Conservation (phyloP, 495 filamentous ascomycete genomes). For the Podospora australis region DNA sequence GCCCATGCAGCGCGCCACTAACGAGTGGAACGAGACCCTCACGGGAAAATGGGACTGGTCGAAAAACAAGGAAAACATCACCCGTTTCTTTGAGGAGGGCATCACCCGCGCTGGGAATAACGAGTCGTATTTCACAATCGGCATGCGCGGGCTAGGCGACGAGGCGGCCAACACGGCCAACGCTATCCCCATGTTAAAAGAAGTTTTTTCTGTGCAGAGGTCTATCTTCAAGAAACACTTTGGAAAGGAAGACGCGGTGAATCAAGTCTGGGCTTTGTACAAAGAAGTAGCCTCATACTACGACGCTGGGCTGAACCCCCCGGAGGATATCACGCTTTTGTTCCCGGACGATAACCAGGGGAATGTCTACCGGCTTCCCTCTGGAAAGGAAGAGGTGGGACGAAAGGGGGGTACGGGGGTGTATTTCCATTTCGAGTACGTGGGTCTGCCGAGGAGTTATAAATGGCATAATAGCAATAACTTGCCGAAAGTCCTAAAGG, state of each 20-base stretch:
- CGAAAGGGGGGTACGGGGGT: slow-evolving; percentile 52
- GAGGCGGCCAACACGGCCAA: slow-evolving; percentile 40
- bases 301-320: slow-evolving; percentile 50
- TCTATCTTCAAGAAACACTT: slow-evolving; percentile 19
- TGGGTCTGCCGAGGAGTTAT: slow-evolving; percentile 47
- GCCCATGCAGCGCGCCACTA: slow-evolving; percentile 55
- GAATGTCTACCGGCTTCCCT: slow-evolving; percentile 52
- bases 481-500: slow-evolving; percentile 34
- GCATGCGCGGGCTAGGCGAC: slow-evolving; percentile 57
- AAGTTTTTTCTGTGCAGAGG: slow-evolving; percentile 28
- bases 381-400: slow-evolving; percentile 44
- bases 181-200: slow-evolving; percentile 36
- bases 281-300: slow-evolving; percentile 57
- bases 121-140: slow-evolving; percentile 51
- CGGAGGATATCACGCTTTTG: slow-evolving; percentile 57
- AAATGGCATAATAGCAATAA: slow-evolving; percentile 57
- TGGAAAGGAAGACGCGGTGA: slow-evolving; percentile 32
- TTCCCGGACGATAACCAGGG: slow-evolving; percentile 63
- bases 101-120: slow-evolving; percentile 46
- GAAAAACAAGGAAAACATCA: slow-evolving; percentile 47
- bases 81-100: slow-evolving; percentile 50
- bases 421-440: slow-evolving; percentile 61
- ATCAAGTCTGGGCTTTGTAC: slow-evolving; percentile 56
- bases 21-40: slow-evolving; percentile 48
- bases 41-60: slow-evolving; percentile 51